Base-by-base conservation (phyloP, 768 basidiomycete genomes). In the Tricholoma bakamatsutake region DNA sequence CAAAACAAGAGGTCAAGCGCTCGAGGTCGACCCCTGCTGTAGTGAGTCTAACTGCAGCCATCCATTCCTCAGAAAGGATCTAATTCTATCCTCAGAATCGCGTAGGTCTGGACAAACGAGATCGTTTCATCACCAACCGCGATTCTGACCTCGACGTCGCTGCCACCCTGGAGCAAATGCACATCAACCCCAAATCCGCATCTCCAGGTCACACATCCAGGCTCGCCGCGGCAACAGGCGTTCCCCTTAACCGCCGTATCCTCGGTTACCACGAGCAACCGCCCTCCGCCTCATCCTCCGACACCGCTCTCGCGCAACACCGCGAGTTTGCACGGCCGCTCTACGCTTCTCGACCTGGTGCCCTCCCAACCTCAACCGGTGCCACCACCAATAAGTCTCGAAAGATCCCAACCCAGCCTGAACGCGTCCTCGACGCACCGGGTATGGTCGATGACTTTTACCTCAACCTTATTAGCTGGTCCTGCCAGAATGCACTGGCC, bases 381-480 rank as follows among this genome's bases (percentile, higher is more conserved):
- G 74, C 81, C 1, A 71, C 76, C 0, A 85, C 84, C 0, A 80
- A 82, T 61, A 91, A 90, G 66, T 78, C 87, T 5, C 80, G 96
- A 17, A 86, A 88, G 61, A 91, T 98, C 53, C 81, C 93, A 0
- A 89, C 90, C 0, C 83, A 85, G 21, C 92, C 96, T 0, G 90
- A 96, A 62, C 82, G 93, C n/a, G 93, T 98, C 7, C 79, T 99
- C 9, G 97, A 98, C 62, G 96, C 96, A 0, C 94, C 94, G 1
- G 92, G 92, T 5, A 86, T 90, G 79, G 79, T 85, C 9, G 93
- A 98, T 61, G 97, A 99, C 69, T 99, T 96, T 69, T 99, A 99
- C 66, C 83, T 99, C 65, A 99, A 98, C 69, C 77, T 99, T 52
- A 69, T 98, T 51, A 81, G 87, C 15, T 99, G 97, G 97, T 89